A percentile compares a stretch with the other conserved stretches of the same genome.
Evolutionary conservation across 2,329 filamentous ascomycete species (phyloP).

Genomic region (Claviceps purpurea): DNA sequence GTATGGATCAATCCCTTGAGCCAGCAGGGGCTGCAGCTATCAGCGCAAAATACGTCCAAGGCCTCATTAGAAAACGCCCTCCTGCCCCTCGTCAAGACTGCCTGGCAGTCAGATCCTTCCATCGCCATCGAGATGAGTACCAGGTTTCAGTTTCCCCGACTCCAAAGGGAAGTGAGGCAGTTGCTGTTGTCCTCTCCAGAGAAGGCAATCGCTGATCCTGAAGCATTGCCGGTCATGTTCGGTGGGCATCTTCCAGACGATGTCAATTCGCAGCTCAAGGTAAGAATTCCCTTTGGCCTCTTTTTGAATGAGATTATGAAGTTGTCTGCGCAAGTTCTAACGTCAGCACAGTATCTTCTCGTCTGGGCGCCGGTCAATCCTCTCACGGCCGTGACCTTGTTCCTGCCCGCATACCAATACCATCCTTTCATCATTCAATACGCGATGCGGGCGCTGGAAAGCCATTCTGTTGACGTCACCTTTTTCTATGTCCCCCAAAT

Average conservation of each 20-base stretch:
- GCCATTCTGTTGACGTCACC: constrained; percentile 88
- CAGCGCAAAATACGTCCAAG: constrained; percentile 28
- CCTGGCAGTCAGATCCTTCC: constrained; percentile 75
- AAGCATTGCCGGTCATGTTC: constrained; percentile 71
- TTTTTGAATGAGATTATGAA: background rate
- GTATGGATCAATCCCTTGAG: constrained; percentile 84
- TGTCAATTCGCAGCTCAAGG: constrained; percentile 68
- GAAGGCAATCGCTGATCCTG: constrained; percentile 66
- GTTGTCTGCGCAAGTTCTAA: constrained; percentile 7
- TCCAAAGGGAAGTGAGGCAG: constrained; percentile 65
- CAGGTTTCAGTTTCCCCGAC: constrained; percentile 62
- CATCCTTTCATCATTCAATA: constrained; percentile 93
- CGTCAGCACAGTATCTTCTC: constrained; percentile 54
- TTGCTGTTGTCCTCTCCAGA: constrained; percentile 73
- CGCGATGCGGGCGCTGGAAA: constrained; percentile 87
- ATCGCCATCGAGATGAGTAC: constrained; percentile 75
- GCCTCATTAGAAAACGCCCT: constrained; percentile 32
- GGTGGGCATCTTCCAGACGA: constrained; percentile 65
- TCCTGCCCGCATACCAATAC: constrained; percentile 79
- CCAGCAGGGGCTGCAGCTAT: constrained; percentile 30
- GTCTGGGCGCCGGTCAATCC: constrained; percentile 92
- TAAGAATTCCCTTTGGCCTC: constrained; percentile 20
- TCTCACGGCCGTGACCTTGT: constrained; percentile 84
- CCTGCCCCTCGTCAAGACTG: constrained; percentile 57
- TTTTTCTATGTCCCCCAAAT: constrained; percentile 99